Evolutionary conservation across 2,329 filamentous ascomycete genomes (phyloP).

Genomic region (Ascochyta lentis): DNA sequence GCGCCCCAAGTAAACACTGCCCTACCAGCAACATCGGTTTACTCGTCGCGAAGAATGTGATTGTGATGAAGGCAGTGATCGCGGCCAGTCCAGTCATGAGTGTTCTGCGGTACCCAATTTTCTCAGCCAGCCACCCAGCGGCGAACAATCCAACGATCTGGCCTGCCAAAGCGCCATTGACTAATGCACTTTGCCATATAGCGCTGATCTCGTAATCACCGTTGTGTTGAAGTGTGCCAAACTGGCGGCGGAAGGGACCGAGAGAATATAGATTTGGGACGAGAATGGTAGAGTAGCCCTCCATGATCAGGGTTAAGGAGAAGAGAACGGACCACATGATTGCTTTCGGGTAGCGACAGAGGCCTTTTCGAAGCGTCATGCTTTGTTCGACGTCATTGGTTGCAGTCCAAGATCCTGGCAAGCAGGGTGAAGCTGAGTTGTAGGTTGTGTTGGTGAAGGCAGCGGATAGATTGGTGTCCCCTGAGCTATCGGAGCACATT

Average conservation of each 20-base stretch:
- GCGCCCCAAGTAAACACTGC: slow-evolving; percentile 34
- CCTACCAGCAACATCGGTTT: slow-evolving; percentile 21
- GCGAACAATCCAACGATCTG: slow-evolving; percentile 50
- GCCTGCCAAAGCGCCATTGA: slow-evolving; percentile 51
- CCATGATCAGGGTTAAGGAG: slow-evolving; percentile 85
- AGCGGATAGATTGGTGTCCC: background rate
- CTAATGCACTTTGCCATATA: slow-evolving; percentile 51
- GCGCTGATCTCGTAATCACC: slow-evolving; percentile 47
- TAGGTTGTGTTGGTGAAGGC: background rate
- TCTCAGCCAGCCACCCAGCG: slow-evolving; percentile 50
- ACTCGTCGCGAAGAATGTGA: slow-evolving; percentile 26
- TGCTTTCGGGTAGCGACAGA: slow-evolving; percentile 84
- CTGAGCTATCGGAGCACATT: slow-evolving; percentile 1
- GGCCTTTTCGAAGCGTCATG: slow-evolving; percentile 67
- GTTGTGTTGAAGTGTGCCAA: slow-evolving; percentile 30
- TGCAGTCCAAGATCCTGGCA: background rate
- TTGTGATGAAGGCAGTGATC: slow-evolving; percentile 17
- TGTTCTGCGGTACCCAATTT: slow-evolving; percentile 41
- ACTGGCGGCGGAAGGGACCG: slow-evolving; percentile 49
- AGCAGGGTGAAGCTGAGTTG: slow-evolving; percentile 6
- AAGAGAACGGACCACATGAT: slow-evolving; percentile 81
- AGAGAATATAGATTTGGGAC: slow-evolving; percentile 74
- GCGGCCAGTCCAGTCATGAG: slow-evolving; percentile 21
- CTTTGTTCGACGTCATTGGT: slow-evolving; percentile 11
- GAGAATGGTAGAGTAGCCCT: slow-evolving; percentile 80